Conservation (phyloP, 176 grass and related monocot species). For the Paspalum notatum region DNA sequence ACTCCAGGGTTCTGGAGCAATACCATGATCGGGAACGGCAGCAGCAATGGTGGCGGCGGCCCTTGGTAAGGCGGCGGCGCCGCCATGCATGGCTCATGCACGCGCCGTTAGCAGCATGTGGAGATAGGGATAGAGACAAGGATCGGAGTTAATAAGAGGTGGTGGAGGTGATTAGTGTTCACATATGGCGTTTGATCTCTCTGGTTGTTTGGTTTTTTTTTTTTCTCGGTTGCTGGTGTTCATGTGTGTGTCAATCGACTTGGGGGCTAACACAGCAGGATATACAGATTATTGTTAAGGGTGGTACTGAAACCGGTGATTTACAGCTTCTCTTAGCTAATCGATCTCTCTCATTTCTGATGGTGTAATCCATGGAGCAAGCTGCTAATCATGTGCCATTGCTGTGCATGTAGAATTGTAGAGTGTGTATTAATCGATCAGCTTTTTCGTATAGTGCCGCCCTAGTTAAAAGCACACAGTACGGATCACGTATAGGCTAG, state of each 20-base stretch:
- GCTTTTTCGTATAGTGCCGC: not conserved
- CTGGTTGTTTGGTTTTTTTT: constrained; percentile 35
- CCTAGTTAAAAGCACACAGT: not conserved
- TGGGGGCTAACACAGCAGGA: constrained; percentile 59
- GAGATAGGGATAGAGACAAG: constrained; percentile 52
- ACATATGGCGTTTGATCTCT: constrained; percentile 60
- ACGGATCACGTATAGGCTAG: not conserved
- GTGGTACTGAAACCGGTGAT: constrained; percentile 39
- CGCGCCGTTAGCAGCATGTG: constrained; percentile 47
- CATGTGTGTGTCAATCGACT: constrained; percentile 57
- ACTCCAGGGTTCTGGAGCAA: constrained; percentile 61
- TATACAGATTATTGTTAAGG: constrained; percentile 61
- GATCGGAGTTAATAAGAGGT: constrained; percentile 59
- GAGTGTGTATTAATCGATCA: constrained; percentile 29
- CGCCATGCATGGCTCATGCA: constrained; percentile 71
- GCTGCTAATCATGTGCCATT: constrained; percentile 30
- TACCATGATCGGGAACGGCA: constrained; percentile 57
- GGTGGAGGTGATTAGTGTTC: constrained; percentile 59
- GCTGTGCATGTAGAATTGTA: constrained; percentile 40
- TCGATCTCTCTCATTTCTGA: constrained; percentile 23
- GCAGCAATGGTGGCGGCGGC: constrained; percentile 55
- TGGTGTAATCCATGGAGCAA: not conserved
- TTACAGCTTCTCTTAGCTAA: constrained; percentile 44
- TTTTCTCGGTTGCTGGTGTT: constrained; percentile 40
- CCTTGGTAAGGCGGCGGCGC: constrained; percentile 46